These are phyloP conservation scores for Sechiopsis laciniata DNA, from an alignment of 306 rosid species.

Conservation along the genomic window DNA sequence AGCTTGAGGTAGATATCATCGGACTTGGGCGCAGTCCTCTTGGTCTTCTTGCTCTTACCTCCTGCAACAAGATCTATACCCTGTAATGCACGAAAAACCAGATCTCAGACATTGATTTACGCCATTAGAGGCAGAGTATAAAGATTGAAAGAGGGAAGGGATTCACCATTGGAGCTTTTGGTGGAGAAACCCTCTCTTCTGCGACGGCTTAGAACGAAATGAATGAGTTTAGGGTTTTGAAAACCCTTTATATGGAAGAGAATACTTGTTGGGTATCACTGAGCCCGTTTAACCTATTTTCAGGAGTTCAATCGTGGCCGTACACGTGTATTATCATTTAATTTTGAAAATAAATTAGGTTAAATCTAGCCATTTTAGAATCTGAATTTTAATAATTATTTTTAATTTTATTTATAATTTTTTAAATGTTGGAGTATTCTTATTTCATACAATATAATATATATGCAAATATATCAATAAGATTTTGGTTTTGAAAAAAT, in stretches of 20 bases:
- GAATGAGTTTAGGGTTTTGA: neutral
- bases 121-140: neutral
- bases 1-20: slow-evolving; percentile 73
- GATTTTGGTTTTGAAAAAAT: too few relatives aligned
- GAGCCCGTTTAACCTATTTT: slow-evolving; percentile 13
- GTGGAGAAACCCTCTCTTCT: neutral
- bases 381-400: too few relatives aligned
- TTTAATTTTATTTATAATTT: too few relatives aligned
- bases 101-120: neutral
- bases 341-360: too few relatives aligned
- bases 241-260: neutral
- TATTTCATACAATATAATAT: too few relatives aligned
- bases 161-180: slow-evolving; percentile 12
- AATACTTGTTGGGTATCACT: too few relatives aligned
- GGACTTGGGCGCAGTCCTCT: slow-evolving; percentile 23
- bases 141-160: neutral
- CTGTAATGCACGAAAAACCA: slow-evolving; percentile 24
- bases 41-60: slow-evolving; percentile 72
- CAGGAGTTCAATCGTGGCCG: neutral
- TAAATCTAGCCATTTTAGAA: too few relatives aligned
- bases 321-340: neutral
- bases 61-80: slow-evolving; percentile 83
- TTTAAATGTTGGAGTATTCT: too few relatives aligned
- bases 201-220: slow-evolving; percentile 3
- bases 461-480: too few relatives aligned